Evolutionary conservation across 768 basidiomycete genomes (phyloP), one percentile per base, ranked within the genome.

Genomic region (Porphyrellus cyaneotinctus): DNA sequence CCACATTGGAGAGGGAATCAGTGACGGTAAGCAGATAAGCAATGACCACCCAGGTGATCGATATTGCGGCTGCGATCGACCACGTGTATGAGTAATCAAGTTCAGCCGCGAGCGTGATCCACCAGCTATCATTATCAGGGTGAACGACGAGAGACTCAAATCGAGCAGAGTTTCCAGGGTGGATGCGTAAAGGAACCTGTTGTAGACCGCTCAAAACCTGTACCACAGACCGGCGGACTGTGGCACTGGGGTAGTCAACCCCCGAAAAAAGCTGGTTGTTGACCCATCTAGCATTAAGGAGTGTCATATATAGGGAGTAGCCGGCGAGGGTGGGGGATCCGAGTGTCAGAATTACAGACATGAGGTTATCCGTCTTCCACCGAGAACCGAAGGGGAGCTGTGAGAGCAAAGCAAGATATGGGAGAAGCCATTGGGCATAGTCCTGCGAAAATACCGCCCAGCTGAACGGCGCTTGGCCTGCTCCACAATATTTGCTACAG

Each of bases 321-420:
- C 71, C 73, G 1, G 78, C 75, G 4, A 79, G 70, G 4, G 61
- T 60, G 0, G 78, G 78, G 0, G 75, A 77, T 1, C 78, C 78
- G 23, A 79, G 58, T 1, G 75, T 72, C 32, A 79, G 63, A 9
- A 79, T 14, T 18, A 72, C 70, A 9, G 75, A 72, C 54, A 70
- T 65, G 35, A 78, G 60, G 47, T 78, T 76, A 18, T 76, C 75
- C n/a, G 68, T 55, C 24, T 61, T 70, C 46, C 70, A 69, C 12
- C 56, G 64, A 28, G 72, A 68, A 9, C 77, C 77, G 23, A 77
- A 80, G 0, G 78, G 79, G n/a, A 80, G 71, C 43, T 78, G 77
- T 0, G 77, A 76, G 18, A 79, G 63, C 9, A 80, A 54, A 1
- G 78, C 76, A 13, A 80, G 69, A 69, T 75, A 78, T 8, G 78